Conservation (phyloP, 495 filamentous ascomycete species). For the Hypoxylon fuscum region DNA sequence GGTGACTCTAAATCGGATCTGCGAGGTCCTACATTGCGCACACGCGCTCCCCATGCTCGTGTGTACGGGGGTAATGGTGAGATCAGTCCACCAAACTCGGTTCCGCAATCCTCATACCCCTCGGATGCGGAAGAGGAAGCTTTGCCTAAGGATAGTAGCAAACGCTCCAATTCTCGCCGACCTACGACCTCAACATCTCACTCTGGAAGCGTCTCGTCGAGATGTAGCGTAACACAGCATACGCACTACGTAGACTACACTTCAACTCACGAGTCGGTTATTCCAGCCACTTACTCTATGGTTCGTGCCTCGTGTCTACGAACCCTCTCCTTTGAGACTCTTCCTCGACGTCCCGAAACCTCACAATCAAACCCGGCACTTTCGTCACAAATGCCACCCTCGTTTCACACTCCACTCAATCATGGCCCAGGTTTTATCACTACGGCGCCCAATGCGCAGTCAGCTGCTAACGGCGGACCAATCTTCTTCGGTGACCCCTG, state of each 20-base stretch:
- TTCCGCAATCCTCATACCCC: constrained; percentile 53
- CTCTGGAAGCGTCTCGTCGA: constrained; percentile 57
- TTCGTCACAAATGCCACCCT: constrained; percentile 27
- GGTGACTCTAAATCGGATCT: constrained; percentile 44
- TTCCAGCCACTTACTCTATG: constrained; percentile 80
- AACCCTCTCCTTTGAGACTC: constrained; percentile 83
- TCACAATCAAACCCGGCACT: constrained; percentile 27
- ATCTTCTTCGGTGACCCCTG: constrained; percentile 86
- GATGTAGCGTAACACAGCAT: constrained; percentile 68
- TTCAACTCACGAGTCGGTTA: constrained; percentile 80
- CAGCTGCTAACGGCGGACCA: constrained; percentile 67
- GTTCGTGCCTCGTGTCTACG: constrained; percentile 86
- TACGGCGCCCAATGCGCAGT: constrained; percentile 46
- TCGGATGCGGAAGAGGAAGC: constrained; percentile 56
- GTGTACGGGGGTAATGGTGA: constrained; percentile 53
- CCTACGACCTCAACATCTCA: constrained; percentile 49
- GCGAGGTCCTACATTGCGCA: constrained; percentile 55
- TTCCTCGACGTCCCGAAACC: constrained; percentile 69
- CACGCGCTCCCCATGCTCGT: constrained; percentile 59
- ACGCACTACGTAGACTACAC: constrained; percentile 87
- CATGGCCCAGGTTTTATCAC: constrained; percentile 42
- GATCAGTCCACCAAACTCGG: constrained; percentile 52
- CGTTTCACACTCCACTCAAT: constrained; percentile 47
- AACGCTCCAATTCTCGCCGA: constrained; percentile 27
- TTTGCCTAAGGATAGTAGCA: constrained; percentile 14